phyloP scores from a whole-genome alignment of 2,329 filamentous ascomycete genomes.

The Stachybotrys chartarum region DNA sequence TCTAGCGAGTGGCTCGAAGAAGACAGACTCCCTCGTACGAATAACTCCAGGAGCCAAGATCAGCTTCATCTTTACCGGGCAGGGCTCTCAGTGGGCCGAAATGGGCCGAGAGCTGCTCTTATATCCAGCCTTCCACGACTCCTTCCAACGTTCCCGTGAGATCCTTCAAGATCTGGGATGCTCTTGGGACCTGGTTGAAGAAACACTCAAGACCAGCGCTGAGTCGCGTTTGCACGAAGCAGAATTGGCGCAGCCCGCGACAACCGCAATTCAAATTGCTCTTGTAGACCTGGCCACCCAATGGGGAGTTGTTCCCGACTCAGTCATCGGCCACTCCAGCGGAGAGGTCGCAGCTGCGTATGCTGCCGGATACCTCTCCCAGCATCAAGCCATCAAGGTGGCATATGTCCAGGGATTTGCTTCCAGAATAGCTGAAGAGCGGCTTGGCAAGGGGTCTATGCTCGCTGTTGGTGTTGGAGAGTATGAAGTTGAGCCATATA shows the following conservation, averaged over 20 bases:
- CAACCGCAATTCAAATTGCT: slow-evolving; percentile 14
- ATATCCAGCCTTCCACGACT: neutral
- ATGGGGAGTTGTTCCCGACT: slow-evolving; percentile 7
- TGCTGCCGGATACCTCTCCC: slow-evolving; percentile 15
- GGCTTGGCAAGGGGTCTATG: slow-evolving; percentile 11
- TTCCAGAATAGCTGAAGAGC: slow-evolving; percentile 5
- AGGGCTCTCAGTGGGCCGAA: slow-evolving; percentile 21
- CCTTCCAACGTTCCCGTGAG: neutral
- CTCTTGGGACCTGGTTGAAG: slow-evolving; percentile 3
- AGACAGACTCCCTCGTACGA: neutral
- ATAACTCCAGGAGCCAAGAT: slow-evolving; percentile 1
- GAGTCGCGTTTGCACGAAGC: slow-evolving; percentile 10
- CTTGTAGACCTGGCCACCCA: slow-evolving; percentile 9
- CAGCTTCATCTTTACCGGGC: slow-evolving; percentile 22
- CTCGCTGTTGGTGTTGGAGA: slow-evolving; percentile 13
- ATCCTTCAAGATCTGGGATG: slow-evolving; percentile 3
- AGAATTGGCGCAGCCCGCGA: slow-evolving; percentile 10
- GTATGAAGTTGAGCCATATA: neutral
- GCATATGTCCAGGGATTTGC: slow-evolving; percentile 14
- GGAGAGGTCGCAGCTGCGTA: slow-evolving; percentile 29
- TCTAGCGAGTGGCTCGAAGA: neutral
- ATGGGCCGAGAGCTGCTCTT: slow-evolving; percentile 22
- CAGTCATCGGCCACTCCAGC: slow-evolving; percentile 15
- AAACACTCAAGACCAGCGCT: slow-evolving; percentile 5
- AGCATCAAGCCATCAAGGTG: slow-evolving; percentile 10